Conservation (phyloP, 2,329 filamentous ascomycete species). For the Coniella lustricola region DNA sequence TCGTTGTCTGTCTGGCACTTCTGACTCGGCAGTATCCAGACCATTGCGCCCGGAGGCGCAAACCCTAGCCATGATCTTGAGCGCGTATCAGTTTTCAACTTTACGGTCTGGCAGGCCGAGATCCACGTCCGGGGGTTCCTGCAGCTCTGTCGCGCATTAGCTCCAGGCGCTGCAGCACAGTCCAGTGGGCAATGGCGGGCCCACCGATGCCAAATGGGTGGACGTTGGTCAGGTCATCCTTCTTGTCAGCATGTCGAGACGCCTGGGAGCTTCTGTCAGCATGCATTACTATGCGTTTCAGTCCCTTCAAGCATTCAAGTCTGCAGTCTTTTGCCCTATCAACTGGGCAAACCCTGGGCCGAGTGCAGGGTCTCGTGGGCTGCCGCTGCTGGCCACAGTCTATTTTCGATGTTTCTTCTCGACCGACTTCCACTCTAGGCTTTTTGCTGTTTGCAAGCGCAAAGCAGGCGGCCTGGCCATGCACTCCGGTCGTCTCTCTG, state of each 20-base stretch:
- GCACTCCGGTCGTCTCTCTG: neutral
- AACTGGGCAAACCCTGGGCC: constrained; percentile 8
- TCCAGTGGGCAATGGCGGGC: neutral
- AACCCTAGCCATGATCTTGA: too few relatives aligned
- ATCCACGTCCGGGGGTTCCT: constrained; percentile 5
- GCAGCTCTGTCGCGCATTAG: constrained; percentile 15
- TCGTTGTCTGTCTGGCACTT: too few relatives aligned
- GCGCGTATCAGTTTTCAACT: too few relatives aligned
- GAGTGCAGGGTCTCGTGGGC: constrained; percentile 3
- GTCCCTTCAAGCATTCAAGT: neutral
- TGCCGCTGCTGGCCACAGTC: neutral
- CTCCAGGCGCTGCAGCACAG: neutral
- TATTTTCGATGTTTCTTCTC: too few relatives aligned
- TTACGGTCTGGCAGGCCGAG: neutral
- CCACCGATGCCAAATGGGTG: neutral
- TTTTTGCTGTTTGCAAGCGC: too few relatives aligned
- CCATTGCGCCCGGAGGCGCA: too few relatives aligned
- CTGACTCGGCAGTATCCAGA: too few relatives aligned
- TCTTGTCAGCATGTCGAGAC: neutral
- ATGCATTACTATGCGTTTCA: constrained; percentile 12
- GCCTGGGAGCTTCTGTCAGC: neutral
- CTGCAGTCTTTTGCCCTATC: constrained; percentile 3
- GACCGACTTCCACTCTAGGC: too few relatives aligned
- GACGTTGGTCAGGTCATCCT: neutral
- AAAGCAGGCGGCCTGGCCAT: too few relatives aligned